phyloP scores from a whole-genome alignment of 441 rosid species.

The Capsella rubella region DNA sequence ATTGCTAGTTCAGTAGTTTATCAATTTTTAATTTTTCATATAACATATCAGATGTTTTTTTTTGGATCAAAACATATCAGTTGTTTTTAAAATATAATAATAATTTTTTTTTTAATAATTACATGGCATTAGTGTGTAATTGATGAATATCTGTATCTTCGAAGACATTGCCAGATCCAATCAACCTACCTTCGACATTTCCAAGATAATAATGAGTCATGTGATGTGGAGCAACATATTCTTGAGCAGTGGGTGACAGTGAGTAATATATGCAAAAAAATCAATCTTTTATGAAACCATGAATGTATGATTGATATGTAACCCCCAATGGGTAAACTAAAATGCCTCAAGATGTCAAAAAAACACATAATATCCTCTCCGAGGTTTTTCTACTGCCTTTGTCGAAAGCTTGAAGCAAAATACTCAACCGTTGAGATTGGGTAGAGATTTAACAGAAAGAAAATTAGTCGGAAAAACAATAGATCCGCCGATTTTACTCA shows the following conservation, averaged over 20 bases:
- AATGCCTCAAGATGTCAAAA: background rate
- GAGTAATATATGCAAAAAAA: slow-evolving; percentile 5
- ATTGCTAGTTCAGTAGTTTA: too few relatives aligned
- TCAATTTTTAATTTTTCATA: too few relatives aligned
- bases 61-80: too few relatives aligned
- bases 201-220: background rate
- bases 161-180: background rate
- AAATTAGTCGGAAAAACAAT: slow-evolving; percentile 13
- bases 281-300: slow-evolving; percentile 22
- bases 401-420: slow-evolving; percentile 28
- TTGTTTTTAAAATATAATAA: too few relatives aligned
- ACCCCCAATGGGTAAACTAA: slow-evolving; percentile 26
- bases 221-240: background rate
- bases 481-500: slow-evolving; percentile 50
- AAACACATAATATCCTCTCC: slow-evolving; percentile 20
- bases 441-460: slow-evolving; percentile 6
- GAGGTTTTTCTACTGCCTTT: slow-evolving; percentile 30
- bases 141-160: too few relatives aligned
- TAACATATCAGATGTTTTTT: too few relatives aligned
- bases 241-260: background rate
- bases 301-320: slow-evolving; percentile 36
- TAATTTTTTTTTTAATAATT: too few relatives aligned
- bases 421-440: slow-evolving; percentile 5
- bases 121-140: too few relatives aligned
- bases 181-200: background rate